These are phyloP conservation scores for Fomitopsis pinicola DNA, from an alignment of 1,284 basidiomycete species.

Conservation along the genomic window DNA sequence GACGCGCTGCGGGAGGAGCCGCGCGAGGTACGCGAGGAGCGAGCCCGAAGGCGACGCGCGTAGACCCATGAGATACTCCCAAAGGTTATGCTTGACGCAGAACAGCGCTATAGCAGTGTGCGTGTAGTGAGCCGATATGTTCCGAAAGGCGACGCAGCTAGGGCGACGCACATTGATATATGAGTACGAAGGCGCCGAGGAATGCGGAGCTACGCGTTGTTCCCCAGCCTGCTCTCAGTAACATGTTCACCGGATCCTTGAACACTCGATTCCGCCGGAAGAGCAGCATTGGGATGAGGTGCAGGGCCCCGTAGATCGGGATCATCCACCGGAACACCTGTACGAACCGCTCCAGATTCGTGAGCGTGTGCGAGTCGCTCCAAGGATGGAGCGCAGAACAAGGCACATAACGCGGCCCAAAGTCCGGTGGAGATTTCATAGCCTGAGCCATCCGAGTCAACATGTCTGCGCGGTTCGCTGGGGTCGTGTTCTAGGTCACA, in stretches of 20 bases:
- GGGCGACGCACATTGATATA: constrained; percentile 71
- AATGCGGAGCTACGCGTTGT: constrained; percentile 87
- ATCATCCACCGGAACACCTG: constrained; percentile 85
- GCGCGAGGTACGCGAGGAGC: constrained; percentile 17
- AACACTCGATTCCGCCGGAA: constrained; percentile 66
- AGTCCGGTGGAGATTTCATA: constrained; percentile 30
- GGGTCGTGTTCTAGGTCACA: constrained; percentile 33
- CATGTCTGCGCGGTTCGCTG: constrained; percentile 36
- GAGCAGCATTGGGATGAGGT: constrained; percentile 82
- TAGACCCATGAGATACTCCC: constrained; percentile 40
- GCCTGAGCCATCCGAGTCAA: constrained; percentile 32
- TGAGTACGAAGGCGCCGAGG: constrained; percentile 79
- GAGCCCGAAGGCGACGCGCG: constrained; percentile 9
- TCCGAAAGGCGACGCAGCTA: neutral
- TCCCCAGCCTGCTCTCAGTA: constrained; percentile 65
- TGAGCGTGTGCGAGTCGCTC: constrained; percentile 63
- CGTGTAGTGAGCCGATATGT: neutral
- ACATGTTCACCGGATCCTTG: constrained; percentile 58
- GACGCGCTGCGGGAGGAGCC: constrained; percentile 41
- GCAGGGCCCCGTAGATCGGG: constrained; percentile 84
- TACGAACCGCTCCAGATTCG: constrained; percentile 74
- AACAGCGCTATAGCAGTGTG: constrained; percentile 48
- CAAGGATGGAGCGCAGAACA: constrained; percentile 81
- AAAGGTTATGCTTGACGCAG: constrained; percentile 69
- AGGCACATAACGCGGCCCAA: constrained; percentile 54